Conservation (phyloP, 1,139 yeast genomes). For the Yamadazyma conglobata region DNA sequence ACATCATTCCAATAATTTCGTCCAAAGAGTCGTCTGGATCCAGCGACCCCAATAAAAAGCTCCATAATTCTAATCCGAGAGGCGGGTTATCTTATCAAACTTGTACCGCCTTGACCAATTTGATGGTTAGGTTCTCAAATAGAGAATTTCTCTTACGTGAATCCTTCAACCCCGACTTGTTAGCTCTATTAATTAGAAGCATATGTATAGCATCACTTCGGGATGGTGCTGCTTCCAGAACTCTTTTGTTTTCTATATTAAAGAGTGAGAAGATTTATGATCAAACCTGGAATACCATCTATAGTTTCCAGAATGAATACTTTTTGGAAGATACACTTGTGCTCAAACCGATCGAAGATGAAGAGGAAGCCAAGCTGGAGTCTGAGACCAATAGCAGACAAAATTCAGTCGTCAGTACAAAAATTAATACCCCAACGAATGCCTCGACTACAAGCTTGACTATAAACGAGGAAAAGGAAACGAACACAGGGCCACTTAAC, state of each 20-base stretch:
- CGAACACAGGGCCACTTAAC: conserved; percentile 3
- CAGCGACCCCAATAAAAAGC: conserved; percentile 24
- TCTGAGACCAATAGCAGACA: conserved; percentile 3
- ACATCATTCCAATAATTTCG: conserved; percentile 46
- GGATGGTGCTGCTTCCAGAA: conserved; percentile 49
- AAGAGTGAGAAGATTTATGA: conserved; percentile 45
- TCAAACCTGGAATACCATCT: conserved; percentile 29
- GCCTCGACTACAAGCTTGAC: conserved; percentile 7
- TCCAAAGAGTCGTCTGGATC: conserved; percentile 16
- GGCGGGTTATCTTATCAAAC: conserved; percentile 62
- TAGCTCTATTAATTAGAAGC: conserved; percentile 57
- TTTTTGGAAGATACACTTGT: conserved; percentile 22
- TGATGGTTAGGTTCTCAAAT: conserved; percentile 45
- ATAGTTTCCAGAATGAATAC: conserved; percentile 27
- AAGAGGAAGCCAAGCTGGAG: conserved; percentile 13
- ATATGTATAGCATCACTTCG: conserved; percentile 50
- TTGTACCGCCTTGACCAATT: conserved; percentile 52
- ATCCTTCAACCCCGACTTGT: conserved; percentile 51
- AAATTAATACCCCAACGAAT: conserved; percentile 6
- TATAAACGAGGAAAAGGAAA: conserved; percentile 11
- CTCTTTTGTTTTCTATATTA: conserved; percentile 50
- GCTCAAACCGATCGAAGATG: conserved; percentile 16
- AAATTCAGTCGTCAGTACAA: conserved; percentile 1
- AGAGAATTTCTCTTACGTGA: conserved; percentile 39
- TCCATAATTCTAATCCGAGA: conserved; percentile 29